These are phyloP conservation scores for Mycena floridula DNA, from an alignment of 768 basidiomycete species.

Conservation along the genomic window DNA sequence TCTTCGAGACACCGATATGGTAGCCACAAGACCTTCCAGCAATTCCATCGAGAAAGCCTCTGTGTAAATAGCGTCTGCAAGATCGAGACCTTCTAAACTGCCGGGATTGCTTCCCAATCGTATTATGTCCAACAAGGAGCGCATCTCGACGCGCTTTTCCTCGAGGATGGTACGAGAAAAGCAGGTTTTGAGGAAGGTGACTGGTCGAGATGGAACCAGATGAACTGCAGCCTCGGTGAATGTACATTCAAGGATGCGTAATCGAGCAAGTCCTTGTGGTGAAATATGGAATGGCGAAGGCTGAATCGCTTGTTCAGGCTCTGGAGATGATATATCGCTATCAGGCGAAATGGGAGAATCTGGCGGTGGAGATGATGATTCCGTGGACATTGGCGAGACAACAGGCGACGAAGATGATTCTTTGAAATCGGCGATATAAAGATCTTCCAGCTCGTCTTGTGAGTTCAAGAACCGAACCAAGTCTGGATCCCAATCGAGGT, in stretches of 20 bases:
- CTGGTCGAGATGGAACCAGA: conserved; percentile 50
- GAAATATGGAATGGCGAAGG: conserved; percentile 7
- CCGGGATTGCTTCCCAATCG: conserved; percentile 21
- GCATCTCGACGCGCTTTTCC: conserved; percentile 50
- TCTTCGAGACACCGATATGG: conserved; percentile 16
- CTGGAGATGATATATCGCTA: conserved; percentile 2
- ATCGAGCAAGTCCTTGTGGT: conserved; percentile 35
- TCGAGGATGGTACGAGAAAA: conserved; percentile 45
- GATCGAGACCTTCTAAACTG: conserved; percentile 47
- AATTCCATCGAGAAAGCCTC: conserved; percentile 50
- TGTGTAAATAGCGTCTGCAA: conserved; percentile 56
- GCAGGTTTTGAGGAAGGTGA: conserved; percentile 62
- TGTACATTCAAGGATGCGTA: conserved; percentile 58
- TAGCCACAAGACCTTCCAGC: conserved; percentile 31
- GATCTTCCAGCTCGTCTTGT: conserved; percentile 41
- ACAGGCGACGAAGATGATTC: conserved; percentile 18
- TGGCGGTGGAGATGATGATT: conserved; percentile 9
- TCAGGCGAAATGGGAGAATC: conserved; percentile 13
- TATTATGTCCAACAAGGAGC: conserved; percentile 39
- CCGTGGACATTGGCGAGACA: conserved; percentile 20
- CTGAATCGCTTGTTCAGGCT: conserved; percentile 7
- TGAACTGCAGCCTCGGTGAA: conserved; percentile 58
- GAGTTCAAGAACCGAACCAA: conserved; percentile 47
- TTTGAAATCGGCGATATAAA: conserved; percentile 42
- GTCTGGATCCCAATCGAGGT: conserved; percentile 56